Percentiles rank a stretch among this genome's conserved stretches.
Conservation (phyloP, 164 flowering plant species). For the Euptelea pleiosperma region DNA sequence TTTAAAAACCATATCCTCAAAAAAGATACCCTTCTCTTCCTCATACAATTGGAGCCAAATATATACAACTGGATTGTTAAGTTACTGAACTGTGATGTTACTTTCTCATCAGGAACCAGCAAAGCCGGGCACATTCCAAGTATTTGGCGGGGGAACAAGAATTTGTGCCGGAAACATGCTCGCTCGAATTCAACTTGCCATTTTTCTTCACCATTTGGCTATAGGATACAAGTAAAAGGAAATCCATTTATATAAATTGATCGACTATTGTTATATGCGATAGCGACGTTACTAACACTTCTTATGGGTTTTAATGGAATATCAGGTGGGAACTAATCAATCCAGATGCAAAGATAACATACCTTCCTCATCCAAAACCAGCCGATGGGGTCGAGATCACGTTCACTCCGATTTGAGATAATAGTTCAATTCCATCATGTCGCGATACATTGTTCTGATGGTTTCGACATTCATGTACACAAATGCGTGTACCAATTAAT, state of each 20-base stretch:
- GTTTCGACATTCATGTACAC: too few species aligned
- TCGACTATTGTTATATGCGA: background rate
- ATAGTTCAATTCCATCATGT: too few species aligned
- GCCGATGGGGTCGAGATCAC: constrained; percentile 34
- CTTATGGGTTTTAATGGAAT: background rate
- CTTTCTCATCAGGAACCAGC: constrained; percentile 38
- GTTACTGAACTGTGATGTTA: too few species aligned
- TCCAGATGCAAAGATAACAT: constrained; percentile 29
- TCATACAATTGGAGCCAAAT: too few species aligned
- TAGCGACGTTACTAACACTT: background rate
- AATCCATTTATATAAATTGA: too few species aligned
- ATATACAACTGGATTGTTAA: too few species aligned
- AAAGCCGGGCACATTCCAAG: constrained; percentile 40
- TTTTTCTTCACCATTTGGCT: constrained; percentile 48
- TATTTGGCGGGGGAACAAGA: constrained; percentile 50
- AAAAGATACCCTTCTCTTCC: too few species aligned
- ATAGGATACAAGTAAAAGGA: constrained; percentile 44
- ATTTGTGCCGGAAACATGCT: constrained; percentile 54
- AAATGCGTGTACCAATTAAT: too few species aligned
- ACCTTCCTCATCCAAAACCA: constrained; percentile 37
- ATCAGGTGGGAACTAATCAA: constrained; percentile 40
- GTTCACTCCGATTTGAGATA: constrained; percentile 25
- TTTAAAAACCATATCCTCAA: too few species aligned
- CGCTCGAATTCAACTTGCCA: constrained; percentile 37
- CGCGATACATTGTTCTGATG: too few species aligned